Base-by-base conservation (phyloP, 768 basidiomycete species). In the Ephemerocybe angulata region DNA sequence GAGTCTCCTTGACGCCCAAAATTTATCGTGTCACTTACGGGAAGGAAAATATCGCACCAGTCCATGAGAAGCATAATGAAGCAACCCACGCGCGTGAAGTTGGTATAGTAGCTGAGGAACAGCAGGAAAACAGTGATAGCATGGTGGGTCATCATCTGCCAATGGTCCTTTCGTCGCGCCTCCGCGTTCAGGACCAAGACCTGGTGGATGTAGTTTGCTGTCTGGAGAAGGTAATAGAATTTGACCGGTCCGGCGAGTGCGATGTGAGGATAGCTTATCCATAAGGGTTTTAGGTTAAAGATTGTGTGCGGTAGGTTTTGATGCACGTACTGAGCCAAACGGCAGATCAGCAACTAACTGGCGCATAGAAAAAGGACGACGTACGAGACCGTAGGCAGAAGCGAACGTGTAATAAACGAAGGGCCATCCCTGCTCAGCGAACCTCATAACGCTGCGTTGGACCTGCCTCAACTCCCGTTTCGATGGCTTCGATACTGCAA, bases 131-230 rank as follows among this genome's bases (percentile, higher is more conserved):
- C 80, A 12, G 94, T 96, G 60, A 98, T 88, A 62, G 96, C 66
- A 67, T 99, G 97, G 74, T 99, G 97, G 24, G 86, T 75, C 82
- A 98, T 89, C 96, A 98, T 98, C 71, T 98, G 96, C 62, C 77
- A 75, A 70, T 98, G 93, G 70, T 99, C 97, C 67, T 92, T 93
- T 54, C 97, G 79, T 52, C 85, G 82, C 35, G 86, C 93, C 69
- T 99, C 97, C 25, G 94, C 87, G 69, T 98, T 92, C 68, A 99
- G 80, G 55, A 96, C 86, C 58, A 98, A 76, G 11, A 97, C 78
- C 70, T 95, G 93, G 67, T 98, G 94, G 50, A 88, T 70, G 73
- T 97, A 99, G 72, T 94, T 94, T 35, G 90, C 89, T 27, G 81
- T 82, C 70, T 94, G 90, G 21, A 78, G 79, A 25, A 94, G 82